Evolutionary conservation across 2,329 filamentous ascomycete species (phyloP), one percentile per base, ranked within the genome.

Genomic region (Fusarium sp.): DNA sequence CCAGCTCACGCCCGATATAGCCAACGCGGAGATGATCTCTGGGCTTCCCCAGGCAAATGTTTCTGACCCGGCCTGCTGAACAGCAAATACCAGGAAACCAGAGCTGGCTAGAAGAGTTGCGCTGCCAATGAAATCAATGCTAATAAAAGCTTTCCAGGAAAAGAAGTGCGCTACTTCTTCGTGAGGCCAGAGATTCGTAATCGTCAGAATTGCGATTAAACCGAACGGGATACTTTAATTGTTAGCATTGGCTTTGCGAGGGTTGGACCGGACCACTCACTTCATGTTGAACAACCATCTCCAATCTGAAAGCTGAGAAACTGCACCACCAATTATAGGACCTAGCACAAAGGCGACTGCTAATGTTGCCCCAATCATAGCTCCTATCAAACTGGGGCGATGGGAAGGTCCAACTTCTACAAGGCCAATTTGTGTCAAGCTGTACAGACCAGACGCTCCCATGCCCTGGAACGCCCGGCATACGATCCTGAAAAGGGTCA

Each of bases 221-320:
- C 84, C 83, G 64, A 83, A 82, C 0, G 85, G 85, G 21, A 86
- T 78, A 65, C 84, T 86, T 55, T 11, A n/a, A 9, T 9, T 26
- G 62, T 72, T 55, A 74, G 40, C 39, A n/a, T 9, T 28, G 26
- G 21, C 20, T 20, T 19, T 6, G 17, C 21, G 48, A 28, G 21
- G 23, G 39, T 19, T 8, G 21, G 15, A 12, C 10, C 20, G 21
- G 15, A 12, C 10, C 20, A 67, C 82, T 44, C 76, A 88, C 86
- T 89, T 89, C 73, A 89, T 84, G 74, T 85, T 85, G 73, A 89
- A 89, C 38, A 89, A 80, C 79, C 86, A 87, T 49, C 84, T 80
- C 87, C 87, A 89, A 42, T 79, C 81, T 19, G 82, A 81, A 3
- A 80, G 76, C n/a, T 83, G 79, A 1, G 85, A 83, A 21, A 89